phyloP scores from a whole-genome alignment of 2,329 filamentous ascomycete genomes.

The Chaetothyriales sp. region DNA sequence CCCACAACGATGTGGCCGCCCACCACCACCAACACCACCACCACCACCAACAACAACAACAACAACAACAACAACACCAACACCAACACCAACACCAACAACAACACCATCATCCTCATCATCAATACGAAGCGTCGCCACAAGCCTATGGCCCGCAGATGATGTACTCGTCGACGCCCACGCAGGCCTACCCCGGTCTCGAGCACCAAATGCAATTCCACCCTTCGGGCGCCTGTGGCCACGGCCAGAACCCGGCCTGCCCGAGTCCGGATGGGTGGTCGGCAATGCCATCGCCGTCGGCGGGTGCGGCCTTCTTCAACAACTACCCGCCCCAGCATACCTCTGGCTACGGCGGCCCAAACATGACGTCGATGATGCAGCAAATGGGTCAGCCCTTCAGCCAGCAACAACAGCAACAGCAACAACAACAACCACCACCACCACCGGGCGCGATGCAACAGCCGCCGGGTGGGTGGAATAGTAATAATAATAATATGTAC shows the following conservation, averaged over 20 bases:
- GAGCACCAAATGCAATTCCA: slow-evolving; percentile 11
- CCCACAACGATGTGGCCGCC: slow-evolving; percentile 8
- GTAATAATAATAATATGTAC: slow-evolving; percentile 25
- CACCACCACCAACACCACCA: no score
- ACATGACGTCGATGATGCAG: slow-evolving; percentile 7
- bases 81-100: no score
- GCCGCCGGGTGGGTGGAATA: slow-evolving; percentile 22
- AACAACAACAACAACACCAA: no score
- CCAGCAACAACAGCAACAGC: slow-evolving; percentile 22
- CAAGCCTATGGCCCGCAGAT: slow-evolving; percentile 8
- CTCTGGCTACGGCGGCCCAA: slow-evolving; percentile 8
- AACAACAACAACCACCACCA: no score
- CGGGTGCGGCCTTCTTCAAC: slow-evolving; percentile 5
- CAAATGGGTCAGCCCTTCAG: slow-evolving; percentile 17
- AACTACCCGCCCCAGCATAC: slow-evolving; percentile 8
- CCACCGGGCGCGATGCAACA: slow-evolving; percentile 13
- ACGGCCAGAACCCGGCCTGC: slow-evolving; percentile 4
- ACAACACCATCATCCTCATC: no score
- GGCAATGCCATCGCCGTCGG: slow-evolving; percentile 5
- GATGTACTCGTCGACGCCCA: slow-evolving; percentile 14
- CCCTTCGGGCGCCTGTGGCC: slow-evolving; percentile 2
- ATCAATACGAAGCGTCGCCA: slow-evolving; percentile 6
- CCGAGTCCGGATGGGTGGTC: slow-evolving; percentile 10
- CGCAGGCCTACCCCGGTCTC: slow-evolving; percentile 13
- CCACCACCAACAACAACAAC: no score